phyloP scores from a whole-genome alignment of 345 rosid species.

The Zanthoxylum bungeanum region DNA sequence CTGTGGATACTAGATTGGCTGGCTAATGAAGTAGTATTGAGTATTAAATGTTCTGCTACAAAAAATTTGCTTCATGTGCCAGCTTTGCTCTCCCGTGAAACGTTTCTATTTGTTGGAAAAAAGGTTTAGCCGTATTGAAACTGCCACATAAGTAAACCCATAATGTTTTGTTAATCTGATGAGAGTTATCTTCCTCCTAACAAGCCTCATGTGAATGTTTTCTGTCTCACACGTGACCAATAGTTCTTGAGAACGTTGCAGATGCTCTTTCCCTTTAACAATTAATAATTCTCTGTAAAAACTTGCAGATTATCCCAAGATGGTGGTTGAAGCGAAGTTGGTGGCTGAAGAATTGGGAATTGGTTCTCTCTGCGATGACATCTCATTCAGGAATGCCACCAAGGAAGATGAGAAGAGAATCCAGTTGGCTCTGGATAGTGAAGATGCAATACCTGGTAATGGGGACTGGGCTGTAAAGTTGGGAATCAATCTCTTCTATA shows the following conservation, averaged over 20 bases:
- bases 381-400: slow-evolving; percentile 53
- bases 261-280: background rate
- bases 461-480: slow-evolving; percentile 96
- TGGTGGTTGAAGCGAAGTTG: slow-evolving; percentile 75
- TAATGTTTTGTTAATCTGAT: too few relatives aligned
- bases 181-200: background rate
- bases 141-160: background rate
- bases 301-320: slow-evolving; percentile 80
- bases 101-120: background rate
- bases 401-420: slow-evolving; percentile 71
- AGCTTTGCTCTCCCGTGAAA: background rate
- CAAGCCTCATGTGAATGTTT: background rate
- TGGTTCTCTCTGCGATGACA: slow-evolving; percentile 54
- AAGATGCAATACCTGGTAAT: slow-evolving; percentile 74
- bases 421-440: slow-evolving; percentile 64
- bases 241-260: background rate
- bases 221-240: background rate
- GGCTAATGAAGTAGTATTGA: background rate
- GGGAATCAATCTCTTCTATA: slow-evolving; percentile 83
- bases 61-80: background rate
- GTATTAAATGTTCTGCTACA: background rate
- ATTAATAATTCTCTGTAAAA: slow-evolving; percentile 14
- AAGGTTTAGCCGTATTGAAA: background rate
- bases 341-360: slow-evolving; percentile 75
- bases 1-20: background rate